Evolutionary conservation across 2,329 filamentous ascomycete genomes (phyloP), one percentile per base, ranked within the genome.

Genomic region (Neospermospora avenae): DNA sequence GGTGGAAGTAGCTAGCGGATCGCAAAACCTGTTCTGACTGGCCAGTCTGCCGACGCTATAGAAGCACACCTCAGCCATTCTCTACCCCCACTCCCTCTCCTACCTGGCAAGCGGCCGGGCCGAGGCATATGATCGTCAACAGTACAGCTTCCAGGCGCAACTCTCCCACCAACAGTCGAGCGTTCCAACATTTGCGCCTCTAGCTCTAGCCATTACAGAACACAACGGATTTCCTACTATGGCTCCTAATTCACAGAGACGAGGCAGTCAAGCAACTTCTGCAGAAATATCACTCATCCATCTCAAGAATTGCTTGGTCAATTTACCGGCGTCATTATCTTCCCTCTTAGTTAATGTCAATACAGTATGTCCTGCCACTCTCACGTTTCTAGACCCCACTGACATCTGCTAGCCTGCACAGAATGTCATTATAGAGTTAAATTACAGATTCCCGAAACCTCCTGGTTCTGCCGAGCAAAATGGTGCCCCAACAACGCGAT

Each of bases 351-450:
- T 93, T 68, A 96, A 93, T 77, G 84, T 93, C 68, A 96, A 98
- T 73, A 93, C 93, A 45, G 90, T 96, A 81, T 77, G 89, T 74
- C 59, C 31, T 46, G 63, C 42, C 52, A n/a, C 24, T 10, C 8
- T 25, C 24, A n/a, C n/a, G n/a, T 14, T 25, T 14, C 16, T 31
- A 22, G 24, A n/a, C 10, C 3, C 37, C 11, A 22, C 41, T 39
- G n/a, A 31, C 8, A 28, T 45, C 34, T 35, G 35, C 24, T 46
- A 96, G 91, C 83, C 93, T 61, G 91, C 90, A 35, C 95, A 99
- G 77, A 96, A 98, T 89, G 91, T 98, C 68, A 84, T 98, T 63
- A 88, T 99, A 74, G 95, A 99, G 77, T 83, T 99, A 65, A 89
- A 82, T 73, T 96, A 89, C 76, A 85, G 87, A 70, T 81, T 82